phyloP scores from a whole-genome alignment of 257 asterid genomes.

The Petunia secreta region DNA sequence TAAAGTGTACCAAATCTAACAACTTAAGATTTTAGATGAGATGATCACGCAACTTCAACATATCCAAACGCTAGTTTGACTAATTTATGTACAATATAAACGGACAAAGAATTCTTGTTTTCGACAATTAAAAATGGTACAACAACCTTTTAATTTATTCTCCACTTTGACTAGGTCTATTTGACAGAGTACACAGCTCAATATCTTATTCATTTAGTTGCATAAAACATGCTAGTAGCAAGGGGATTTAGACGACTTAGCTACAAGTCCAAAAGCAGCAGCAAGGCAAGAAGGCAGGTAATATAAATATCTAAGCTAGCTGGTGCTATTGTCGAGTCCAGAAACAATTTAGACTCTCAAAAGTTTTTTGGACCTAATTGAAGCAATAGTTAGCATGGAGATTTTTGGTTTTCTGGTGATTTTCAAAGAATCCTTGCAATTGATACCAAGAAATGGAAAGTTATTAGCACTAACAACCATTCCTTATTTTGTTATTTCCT shows the following conservation, averaged over 20 bases:
- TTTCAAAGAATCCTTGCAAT: constrained; percentile 38
- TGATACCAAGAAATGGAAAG: constrained; percentile 38
- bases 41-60: too few relatives aligned
- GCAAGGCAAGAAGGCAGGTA: too few relatives aligned
- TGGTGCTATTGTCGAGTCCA: not conserved
- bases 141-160: not conserved
- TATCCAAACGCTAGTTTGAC: too few relatives aligned
- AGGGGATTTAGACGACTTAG: too few relatives aligned
- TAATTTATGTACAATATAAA: too few relatives aligned
- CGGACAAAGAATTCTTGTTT: not conserved
- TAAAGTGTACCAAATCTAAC: too few relatives aligned
- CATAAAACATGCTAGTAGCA: too few relatives aligned
- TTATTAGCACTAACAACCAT: constrained; percentile 29
- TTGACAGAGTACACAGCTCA: too few relatives aligned
- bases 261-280: too few relatives aligned
- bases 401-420: constrained; percentile 29
- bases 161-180: not conserved
- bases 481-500: constrained; percentile 30
- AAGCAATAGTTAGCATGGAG: not conserved
- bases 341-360: not conserved
- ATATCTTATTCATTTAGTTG: too few relatives aligned
- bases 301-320: constrained; percentile 6
- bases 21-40: too few relatives aligned
- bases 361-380: not conserved
- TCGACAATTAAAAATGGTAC: not conserved